Base-by-base conservation (phyloP, 108 stramenopile species). In the Fistulifera solaris region DNA sequence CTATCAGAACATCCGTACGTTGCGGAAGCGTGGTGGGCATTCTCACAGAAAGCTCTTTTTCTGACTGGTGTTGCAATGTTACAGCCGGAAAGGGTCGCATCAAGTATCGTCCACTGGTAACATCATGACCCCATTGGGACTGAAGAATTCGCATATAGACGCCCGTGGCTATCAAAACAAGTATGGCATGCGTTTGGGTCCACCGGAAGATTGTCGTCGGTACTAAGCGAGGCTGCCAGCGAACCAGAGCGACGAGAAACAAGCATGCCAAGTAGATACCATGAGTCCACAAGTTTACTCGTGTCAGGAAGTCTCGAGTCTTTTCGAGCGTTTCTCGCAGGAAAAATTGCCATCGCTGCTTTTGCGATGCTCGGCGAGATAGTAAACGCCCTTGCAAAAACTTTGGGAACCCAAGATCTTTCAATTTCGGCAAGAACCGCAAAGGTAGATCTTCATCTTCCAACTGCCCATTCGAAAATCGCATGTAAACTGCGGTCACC, bases 391-490 rank as follows among this genome's bases (percentile, higher is more conserved):
- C 28, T n/a, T 21, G 16, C 17, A 25, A n/a, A 40, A 42, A 76
- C 10, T 51, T 38, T 51, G 75, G 75, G 17, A 67, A 48, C 0
- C 48, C 35, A 46, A 72, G 22, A 24, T 55, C 45, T 1, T 43
- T 54, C 42, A 77, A 40, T 3, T 59, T 65, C 13, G 39, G 35
- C 21, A 72, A 56, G 13, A 75, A 19, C 43, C 70, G 56, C 0
- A 2, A 22, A 1, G 48, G 31, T 15, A 79, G 42, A 26, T 79
- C 78, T 14, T 55, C 62, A 11, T 56, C 48, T 38, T 67, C 60
- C 24, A 66, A 56, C 52, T 81, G 75, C 10, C 48, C 27, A 57
- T 81, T 81, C n/a, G 70, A 65, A 54, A 76, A 67, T 46, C 79
- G 59, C 66, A 76, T 27, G 0, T 61, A 56, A 1, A 72, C 43